A percentile compares a stretch with the other conserved stretches of the same genome.
These are phyloP conservation scores for Lentinula sp. DNA, from an alignment of 768 basidiomycete species.

Conservation along the genomic window DNA sequence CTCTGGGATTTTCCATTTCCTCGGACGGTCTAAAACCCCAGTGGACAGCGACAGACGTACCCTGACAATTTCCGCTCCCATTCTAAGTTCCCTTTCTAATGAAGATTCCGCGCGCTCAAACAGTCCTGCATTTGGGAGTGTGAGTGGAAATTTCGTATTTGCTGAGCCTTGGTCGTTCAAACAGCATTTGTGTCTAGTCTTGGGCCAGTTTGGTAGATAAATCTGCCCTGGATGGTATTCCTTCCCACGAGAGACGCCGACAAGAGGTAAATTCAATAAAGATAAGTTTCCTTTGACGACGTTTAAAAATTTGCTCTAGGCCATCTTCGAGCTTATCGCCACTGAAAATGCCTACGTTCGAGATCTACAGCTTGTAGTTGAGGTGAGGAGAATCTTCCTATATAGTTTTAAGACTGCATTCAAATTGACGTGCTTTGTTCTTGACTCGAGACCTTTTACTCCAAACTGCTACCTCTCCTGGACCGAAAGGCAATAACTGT, in stretches of 20 bases:
- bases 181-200: conserved; percentile 38
- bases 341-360: conserved; percentile 90
- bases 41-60: conserved; percentile 34
- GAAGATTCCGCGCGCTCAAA: conserved; percentile 30
- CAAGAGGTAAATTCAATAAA: conserved; percentile 58
- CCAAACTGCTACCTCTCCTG: conserved; percentile 64
- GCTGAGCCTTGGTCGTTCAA: not conserved
- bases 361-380: conserved; percentile 87
- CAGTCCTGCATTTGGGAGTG: conserved; percentile 66
- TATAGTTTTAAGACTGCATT: not conserved
- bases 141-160: conserved; percentile 25
- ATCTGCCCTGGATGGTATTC: conserved; percentile 76
- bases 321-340: conserved; percentile 91
- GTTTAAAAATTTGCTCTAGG: conserved; percentile 28
- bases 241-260: conserved; percentile 69
- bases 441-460: conserved; percentile 70
- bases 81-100: conserved; percentile 28
- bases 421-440: conserved; percentile 5
- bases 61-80: conserved; percentile 66
- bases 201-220: conserved; percentile 93
- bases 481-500: conserved; percentile 73
- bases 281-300: not conserved
- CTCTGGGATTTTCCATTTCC: conserved; percentile 53
- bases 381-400: conserved; percentile 40
- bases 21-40: conserved; percentile 55